Conservation (phyloP, 2,329 filamentous ascomycete species). For the Chrysoporthe deuterocubensis region DNA sequence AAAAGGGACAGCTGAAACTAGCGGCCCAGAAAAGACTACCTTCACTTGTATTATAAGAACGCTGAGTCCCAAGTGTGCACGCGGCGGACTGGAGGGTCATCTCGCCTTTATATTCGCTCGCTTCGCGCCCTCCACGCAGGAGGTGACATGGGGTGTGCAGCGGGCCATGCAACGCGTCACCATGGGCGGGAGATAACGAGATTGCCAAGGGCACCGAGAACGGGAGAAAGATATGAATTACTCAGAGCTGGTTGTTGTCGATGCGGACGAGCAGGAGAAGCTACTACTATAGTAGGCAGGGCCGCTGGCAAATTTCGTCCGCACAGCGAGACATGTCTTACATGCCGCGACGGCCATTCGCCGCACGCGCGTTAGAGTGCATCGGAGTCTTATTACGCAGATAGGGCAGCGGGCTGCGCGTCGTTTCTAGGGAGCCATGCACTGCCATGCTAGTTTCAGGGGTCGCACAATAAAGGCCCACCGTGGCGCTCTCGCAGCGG, state of each 20-base stretch:
- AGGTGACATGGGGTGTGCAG: conserved; percentile 1
- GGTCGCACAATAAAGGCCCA: background rate
- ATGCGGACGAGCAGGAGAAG: too few species aligned
- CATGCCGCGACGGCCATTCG: background rate
- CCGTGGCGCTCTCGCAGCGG: background rate
- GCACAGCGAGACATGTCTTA: background rate
- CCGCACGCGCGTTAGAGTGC: background rate
- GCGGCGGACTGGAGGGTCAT: background rate
- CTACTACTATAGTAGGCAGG: too few species aligned
- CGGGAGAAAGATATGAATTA: background rate
- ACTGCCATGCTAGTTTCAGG: background rate
- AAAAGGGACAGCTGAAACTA: background rate
- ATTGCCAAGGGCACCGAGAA: background rate
- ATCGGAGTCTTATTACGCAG: background rate
- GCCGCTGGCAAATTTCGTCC: background rate
- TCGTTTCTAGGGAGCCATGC: background rate
- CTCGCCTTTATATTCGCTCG: background rate
- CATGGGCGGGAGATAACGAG: background rate
- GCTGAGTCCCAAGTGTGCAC: background rate
- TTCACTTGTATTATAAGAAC: background rate
- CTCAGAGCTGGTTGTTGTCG: too few species aligned
- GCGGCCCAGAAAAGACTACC: background rate
- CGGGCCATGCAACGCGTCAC: background rate
- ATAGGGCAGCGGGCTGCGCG: background rate
- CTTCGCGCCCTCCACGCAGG: background rate